Evolutionary conservation across 139 green algal species (phyloP).

Genomic region (Asterochloris sp.): DNA sequence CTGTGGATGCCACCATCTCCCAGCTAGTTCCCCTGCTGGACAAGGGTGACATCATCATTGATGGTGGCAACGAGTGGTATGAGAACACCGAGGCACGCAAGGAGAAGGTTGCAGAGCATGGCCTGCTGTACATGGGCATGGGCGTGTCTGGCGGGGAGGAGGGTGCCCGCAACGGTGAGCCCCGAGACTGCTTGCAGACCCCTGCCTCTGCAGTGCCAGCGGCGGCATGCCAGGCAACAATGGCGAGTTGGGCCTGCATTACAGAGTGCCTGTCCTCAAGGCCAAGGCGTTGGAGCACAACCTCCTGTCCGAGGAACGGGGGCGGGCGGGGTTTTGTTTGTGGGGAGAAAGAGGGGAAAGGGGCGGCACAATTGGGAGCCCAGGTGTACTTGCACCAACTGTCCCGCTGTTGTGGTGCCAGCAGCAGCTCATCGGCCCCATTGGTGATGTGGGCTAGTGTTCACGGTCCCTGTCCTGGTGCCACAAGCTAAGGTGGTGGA

Average conservation of each 20-base stretch:
- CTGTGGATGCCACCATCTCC: constrained; percentile 94
- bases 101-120: constrained; percentile 70
- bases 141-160: constrained; percentile 97
- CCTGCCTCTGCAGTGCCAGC: neutral
- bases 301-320: too few species aligned
- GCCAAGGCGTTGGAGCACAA: too few species aligned
- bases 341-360: neutral
- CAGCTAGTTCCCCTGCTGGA: constrained; percentile 86
- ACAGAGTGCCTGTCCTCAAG: neutral
- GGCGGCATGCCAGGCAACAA: neutral
- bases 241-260: neutral
- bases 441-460: too few species aligned
- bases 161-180: constrained; percentile 87
- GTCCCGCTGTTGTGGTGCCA: too few species aligned
- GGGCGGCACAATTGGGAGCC: too few species aligned
- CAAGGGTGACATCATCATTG: constrained; percentile 96
- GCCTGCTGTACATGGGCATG: constrained; percentile 97
- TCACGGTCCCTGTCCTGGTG: too few species aligned
- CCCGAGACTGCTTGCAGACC: neutral
- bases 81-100: constrained; percentile 96
- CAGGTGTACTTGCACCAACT: too few species aligned
- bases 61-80: constrained; percentile 98
- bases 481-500: constrained; percentile 46
- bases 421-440: too few species aligned
- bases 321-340: neutral